Conservation (phyloP, 345 rosid species). For the Eucalyptus dawsonii region DNA sequence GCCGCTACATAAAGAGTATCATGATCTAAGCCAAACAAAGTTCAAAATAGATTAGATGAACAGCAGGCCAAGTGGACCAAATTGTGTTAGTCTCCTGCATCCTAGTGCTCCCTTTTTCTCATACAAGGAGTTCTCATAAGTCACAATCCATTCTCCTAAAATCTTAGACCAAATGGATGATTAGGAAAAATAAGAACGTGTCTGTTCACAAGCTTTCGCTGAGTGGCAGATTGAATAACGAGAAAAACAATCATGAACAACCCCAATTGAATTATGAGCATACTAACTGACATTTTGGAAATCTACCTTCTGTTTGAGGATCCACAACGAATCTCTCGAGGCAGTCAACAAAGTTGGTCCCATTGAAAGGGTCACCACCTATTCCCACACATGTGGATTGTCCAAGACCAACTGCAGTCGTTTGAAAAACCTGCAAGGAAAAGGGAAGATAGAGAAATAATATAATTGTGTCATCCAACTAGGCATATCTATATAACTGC, state of each 20-base stretch:
- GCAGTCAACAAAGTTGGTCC: slow-evolving; percentile 95
- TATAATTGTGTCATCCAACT: background rate
- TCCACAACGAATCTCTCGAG: slow-evolving; percentile 69
- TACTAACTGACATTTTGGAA: background rate
- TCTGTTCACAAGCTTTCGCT: background rate
- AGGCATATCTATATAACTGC: background rate
- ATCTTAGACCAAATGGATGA: background rate
- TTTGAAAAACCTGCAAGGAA: slow-evolving; percentile 79
- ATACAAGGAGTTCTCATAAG: background rate
- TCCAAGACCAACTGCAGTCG: slow-evolving; percentile 91
- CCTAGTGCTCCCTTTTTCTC: background rate
- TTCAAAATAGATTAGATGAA: background rate
- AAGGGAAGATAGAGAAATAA: background rate
- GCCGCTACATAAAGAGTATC: background rate
- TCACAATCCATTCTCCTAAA: background rate
- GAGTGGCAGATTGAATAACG: background rate
- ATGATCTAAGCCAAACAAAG: too few relatives aligned
- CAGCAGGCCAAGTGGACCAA: background rate
- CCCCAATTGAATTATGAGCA: background rate
- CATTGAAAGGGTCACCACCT: slow-evolving; percentile 97
- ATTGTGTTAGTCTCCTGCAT: background rate
- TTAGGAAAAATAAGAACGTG: background rate
- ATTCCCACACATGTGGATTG: slow-evolving; percentile 92
- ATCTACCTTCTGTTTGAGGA: slow-evolving; percentile 93
- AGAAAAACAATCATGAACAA: background rate